phyloP scores from a whole-genome alignment of 495 filamentous ascomycete species.

The Xylaria venustula region DNA sequence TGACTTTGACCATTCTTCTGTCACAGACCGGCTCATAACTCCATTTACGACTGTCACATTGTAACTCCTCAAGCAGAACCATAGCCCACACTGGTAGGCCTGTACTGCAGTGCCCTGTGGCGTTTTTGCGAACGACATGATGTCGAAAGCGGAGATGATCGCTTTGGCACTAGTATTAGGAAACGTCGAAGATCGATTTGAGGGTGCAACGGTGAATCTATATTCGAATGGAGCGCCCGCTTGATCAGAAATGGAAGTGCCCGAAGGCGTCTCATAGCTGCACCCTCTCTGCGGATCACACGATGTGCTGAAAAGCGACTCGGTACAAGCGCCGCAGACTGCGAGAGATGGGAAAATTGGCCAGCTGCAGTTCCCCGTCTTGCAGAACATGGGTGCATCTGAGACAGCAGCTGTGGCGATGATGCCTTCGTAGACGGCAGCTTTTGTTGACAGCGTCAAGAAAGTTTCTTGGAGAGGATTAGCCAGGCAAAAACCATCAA shows the following conservation, averaged over 20 bases:
- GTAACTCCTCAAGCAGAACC: conserved; percentile 36
- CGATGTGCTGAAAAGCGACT: conserved; percentile 16
- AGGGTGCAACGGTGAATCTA: conserved; percentile 29
- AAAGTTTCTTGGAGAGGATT: conserved; percentile 22
- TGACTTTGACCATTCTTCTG: conserved; percentile 31
- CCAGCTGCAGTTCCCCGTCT: conserved; percentile 36
- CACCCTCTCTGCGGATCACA: conserved; percentile 23
- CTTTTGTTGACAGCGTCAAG: conserved; percentile 33
- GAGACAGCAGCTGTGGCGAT: conserved; percentile 25
- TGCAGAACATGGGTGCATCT: conserved; percentile 23
- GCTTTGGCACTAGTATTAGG: conserved; percentile 20
- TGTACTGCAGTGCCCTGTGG: conserved; percentile 1
- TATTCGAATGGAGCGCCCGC: conserved; percentile 17
- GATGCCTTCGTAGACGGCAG: conserved; percentile 38
- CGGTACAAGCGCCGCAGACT: conserved; percentile 31
- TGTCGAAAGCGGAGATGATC: conserved; percentile 36
- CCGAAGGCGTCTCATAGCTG: conserved; percentile 30
- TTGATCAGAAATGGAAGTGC: conserved; percentile 21
- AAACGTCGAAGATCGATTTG: conserved; percentile 18
- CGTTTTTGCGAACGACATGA: conserved; percentile 24
- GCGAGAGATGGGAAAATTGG: conserved; percentile 35
- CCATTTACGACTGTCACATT: conserved; percentile 27
- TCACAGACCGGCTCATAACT: conserved; percentile 19
- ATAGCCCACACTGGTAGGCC: conserved; percentile 32
- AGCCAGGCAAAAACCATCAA: background rate